Base-by-base conservation (phyloP, 495 filamentous ascomycete species). In the Hypoxylon rickii region DNA sequence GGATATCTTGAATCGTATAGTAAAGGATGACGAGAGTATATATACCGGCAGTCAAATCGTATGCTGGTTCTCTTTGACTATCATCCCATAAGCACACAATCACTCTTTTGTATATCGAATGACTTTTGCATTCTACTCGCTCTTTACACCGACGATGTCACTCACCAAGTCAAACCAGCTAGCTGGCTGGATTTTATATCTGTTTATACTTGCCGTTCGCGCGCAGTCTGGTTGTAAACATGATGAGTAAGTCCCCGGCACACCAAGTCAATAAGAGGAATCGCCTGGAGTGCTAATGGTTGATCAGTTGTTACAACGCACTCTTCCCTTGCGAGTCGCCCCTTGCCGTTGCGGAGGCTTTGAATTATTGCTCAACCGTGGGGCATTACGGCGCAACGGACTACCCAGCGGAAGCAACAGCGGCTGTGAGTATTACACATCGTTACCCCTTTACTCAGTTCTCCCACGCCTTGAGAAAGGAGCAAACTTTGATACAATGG, bases 321-420 rank as follows among this genome's bases (percentile, higher is more conserved):
- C 36, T 68, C 19, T 66, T 68, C 50, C 65, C 48, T 34, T 68
- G 65, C 43, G 55, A 55, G 3, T 58, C 49, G 34, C 26, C 55
- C 8, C 37, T 52, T 16, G 62, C 51, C 29, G 17, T 68, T 10
- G 37, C 43, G 0, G 44, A 63, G 43, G 65, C 62, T 29, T 7
- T 61, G 19, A 44, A 42, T 19, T 68, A 61, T 34, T 68, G 65
- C 39, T 60, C 62, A 15, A 68, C 62, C 10, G 40, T 63, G 3
- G 58, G 63, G 15, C 51, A 51, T 7, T 68, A 68, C 37, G 58
- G 44, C 3, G 62, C 65, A 24, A 66, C 62, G 17, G 49, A 65
- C 20, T 68, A 66, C 29, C 65, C 65, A 17, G 22, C 65, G 17
- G 48, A 38, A 33, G 65, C 65, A 26, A 68, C 65, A 13, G 41